phyloP scores from a whole-genome alignment of 73 alveolate genomes.

The Durusdinium trenchii region DNA sequence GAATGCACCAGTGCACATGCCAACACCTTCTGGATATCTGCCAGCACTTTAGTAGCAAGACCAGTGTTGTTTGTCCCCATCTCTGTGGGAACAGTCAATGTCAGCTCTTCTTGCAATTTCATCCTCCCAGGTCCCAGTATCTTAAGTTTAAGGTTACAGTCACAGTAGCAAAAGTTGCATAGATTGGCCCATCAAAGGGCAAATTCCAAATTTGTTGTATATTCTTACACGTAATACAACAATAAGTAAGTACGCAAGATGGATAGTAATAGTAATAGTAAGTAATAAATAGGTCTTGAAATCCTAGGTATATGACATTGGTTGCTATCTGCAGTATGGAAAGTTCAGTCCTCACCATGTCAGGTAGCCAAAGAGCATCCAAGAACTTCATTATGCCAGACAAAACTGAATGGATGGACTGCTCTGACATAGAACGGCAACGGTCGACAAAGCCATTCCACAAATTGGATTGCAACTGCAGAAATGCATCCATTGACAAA shows the following conservation, averaged over 20 bases:
- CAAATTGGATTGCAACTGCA: background rate
- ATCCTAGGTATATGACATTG: background rate
- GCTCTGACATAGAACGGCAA: background rate
- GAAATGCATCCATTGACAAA: background rate
- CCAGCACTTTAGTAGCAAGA: background rate
- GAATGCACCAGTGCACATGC: background rate
- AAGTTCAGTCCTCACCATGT: background rate
- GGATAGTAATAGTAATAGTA: background rate
- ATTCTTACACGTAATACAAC: too few relatives aligned
- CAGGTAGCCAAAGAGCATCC: background rate
- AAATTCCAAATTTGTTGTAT: too few relatives aligned
- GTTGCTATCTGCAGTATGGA: background rate
- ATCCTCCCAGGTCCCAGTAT: background rate
- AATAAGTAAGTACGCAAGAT: too few relatives aligned
- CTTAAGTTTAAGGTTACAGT: too few relatives aligned
- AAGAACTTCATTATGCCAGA: background rate
- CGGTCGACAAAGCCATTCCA: background rate
- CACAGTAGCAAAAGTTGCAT: too few relatives aligned
- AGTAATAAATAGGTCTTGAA: background rate
- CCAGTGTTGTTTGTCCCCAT: background rate
- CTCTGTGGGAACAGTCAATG: background rate
- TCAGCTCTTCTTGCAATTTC: background rate
- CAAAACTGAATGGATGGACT: background rate
- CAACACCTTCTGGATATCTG: constrained; percentile 5
- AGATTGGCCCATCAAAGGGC: too few relatives aligned